Percentiles rank a stretch among this genome's conserved stretches.
Conservation (phyloP, 2,329 filamentous ascomycete species). For the Penicillium paneum region DNA sequence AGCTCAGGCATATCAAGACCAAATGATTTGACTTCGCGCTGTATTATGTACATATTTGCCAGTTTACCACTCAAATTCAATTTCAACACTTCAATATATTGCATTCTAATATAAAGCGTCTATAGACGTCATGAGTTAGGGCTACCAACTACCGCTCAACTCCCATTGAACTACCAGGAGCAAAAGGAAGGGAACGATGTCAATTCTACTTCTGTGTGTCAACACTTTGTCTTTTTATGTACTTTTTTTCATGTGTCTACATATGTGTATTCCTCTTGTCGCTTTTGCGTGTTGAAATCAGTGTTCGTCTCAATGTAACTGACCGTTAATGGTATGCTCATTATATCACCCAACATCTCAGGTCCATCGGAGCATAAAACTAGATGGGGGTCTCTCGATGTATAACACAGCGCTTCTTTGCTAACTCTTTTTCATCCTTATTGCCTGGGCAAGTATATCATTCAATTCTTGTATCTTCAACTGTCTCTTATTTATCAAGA, state of each 20-base stretch:
- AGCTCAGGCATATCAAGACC: conserved; percentile 81
- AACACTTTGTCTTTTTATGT: neutral
- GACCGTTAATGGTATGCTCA: neutral
- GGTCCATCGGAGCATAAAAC: neutral
- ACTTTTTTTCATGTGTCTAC: neutral
- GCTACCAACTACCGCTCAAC: neutral
- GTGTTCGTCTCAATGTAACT: neutral
- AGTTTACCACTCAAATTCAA: conserved; percentile 22
- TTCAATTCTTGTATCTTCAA: neutral
- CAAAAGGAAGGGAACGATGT: neutral
- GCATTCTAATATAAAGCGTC: neutral
- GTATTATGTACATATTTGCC: conserved; percentile 38
- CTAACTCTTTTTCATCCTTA: neutral
- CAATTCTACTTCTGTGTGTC: neutral
- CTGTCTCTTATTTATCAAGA: neutral
- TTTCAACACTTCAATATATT: conserved; percentile 5
- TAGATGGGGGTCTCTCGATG: neutral
- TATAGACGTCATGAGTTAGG: neutral
- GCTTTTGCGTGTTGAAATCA: neutral
- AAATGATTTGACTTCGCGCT: conserved; percentile 57
- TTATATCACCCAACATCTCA: neutral
- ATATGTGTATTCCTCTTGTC: neutral
- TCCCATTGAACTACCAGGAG: neutral
- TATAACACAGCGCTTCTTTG: neutral
- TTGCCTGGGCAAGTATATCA: neutral